Conservation (phyloP, 306 rosid genomes). For the Leucaena leucocephala region DNA sequence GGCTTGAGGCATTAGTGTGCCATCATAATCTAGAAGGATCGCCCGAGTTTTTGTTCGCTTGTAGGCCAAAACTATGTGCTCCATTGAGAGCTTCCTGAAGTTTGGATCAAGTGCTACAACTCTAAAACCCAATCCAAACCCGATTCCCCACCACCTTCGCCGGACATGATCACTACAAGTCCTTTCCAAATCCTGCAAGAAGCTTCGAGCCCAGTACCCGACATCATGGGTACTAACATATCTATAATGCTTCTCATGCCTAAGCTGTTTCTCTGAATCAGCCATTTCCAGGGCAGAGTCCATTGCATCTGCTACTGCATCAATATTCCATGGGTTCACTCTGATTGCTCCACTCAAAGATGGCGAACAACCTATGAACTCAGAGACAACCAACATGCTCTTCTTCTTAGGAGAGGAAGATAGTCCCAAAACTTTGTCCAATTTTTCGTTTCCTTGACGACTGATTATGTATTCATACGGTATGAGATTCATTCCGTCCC, state of each 20-base stretch:
- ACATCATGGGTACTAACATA: slow-evolving; percentile 80
- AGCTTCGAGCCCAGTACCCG: slow-evolving; percentile 81
- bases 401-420: slow-evolving; percentile 52
- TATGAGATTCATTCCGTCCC: slow-evolving; percentile 80
- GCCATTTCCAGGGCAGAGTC: slow-evolving; percentile 68
- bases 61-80: slow-evolving; percentile 67
- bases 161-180: slow-evolving; percentile 65
- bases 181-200: slow-evolving; percentile 69
- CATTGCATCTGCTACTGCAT: slow-evolving; percentile 80
- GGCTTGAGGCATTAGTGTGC: slow-evolving; percentile 70
- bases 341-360: slow-evolving; percentile 77
- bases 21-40: slow-evolving; percentile 74
- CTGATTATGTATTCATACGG: slow-evolving; percentile 70
- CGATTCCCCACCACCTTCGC: slow-evolving; percentile 76
- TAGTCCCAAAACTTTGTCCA: slow-evolving; percentile 60
- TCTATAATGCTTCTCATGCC: slow-evolving; percentile 77
- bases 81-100: slow-evolving; percentile 70
- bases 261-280: slow-evolving; percentile 63
- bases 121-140: slow-evolving; percentile 74
- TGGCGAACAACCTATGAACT: slow-evolving; percentile 76
- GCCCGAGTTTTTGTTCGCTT: slow-evolving; percentile 58
- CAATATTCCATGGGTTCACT: slow-evolving; percentile 77
- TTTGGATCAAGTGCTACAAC: slow-evolving; percentile 78
- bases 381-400: slow-evolving; percentile 73
- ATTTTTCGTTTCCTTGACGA: slow-evolving; percentile 58